Base-by-base conservation (phyloP, 169 alveolate genomes). In the Eimeria maxima region DNA sequence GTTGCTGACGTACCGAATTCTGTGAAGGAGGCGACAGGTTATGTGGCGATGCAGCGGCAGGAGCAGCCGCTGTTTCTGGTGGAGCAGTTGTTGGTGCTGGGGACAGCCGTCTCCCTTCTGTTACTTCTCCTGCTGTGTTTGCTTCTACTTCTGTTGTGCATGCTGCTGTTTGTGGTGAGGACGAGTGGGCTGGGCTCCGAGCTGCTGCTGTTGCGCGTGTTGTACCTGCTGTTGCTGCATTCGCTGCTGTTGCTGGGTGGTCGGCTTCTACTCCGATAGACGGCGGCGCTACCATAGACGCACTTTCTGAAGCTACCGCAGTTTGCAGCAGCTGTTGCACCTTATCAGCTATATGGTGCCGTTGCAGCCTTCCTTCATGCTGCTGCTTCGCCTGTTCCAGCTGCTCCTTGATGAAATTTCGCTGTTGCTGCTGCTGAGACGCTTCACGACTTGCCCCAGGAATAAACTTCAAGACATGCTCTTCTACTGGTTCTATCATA, bases 351-450 rank as follows among this genome's bases (percentile, higher is more conserved):
- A 6, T 53, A 33, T 69, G 44, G 47, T 38, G 53, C 84, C 38
- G 84, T 27, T 33, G 33, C 47, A 20, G 13, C 29, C 33, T 8
- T 1, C 84, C 84, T 16, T 4, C 29, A 14, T 73, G 84, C 27
- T 73, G 55, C n/a, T 38, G 57, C 22, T 33, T 42, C 33, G 22
- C 24, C 53, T 73, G 53, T 14, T 14, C 38, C 5, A 38, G 84
- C 57, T 44, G 53, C 29, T 14, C 33, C 27, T n/a, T 7, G 57
- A 1, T 29, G 27, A 18, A 38, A 16, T 44, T 13, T 16, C 44
- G 87, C 65, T 76, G 87, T 38, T 76, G 86, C 55, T 44, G 27
- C 86, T 74, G 86, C 53, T 44, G 86, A 8, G 14, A n/a, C 57
- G 38, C 60, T 74, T 33, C 86, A 45, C 7, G 2, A 42, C 44